phyloP scores from a whole-genome alignment of 139 green algal genomes.

The Chlorokybus atmophyticus region DNA sequence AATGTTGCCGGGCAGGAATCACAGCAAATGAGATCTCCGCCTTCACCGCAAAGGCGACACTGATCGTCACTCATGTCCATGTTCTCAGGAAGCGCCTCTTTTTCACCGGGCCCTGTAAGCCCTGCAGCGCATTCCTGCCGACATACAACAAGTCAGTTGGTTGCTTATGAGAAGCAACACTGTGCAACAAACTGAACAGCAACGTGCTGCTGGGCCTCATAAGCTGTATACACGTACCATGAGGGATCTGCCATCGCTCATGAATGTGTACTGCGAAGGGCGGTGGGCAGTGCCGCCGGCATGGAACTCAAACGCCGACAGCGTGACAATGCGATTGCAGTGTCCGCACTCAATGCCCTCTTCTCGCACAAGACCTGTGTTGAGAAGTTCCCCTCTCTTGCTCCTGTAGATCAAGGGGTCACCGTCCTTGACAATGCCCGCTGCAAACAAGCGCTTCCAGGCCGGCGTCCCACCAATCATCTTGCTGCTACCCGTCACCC shows the following conservation, averaged over 20 bases:
- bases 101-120: too few species aligned
- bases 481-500: too few species aligned
- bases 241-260: conserved; percentile 14
- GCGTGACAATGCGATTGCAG: conserved; percentile 8
- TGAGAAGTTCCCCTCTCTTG: not conserved
- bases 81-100: too few species aligned
- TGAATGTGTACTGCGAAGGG: conserved; percentile 20
- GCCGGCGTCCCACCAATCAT: too few species aligned
- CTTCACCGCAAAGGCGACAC: conserved; percentile 37
- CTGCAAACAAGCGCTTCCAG: too few species aligned
- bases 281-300: conserved; percentile 12
- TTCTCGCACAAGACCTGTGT: not conserved
- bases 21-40: conserved; percentile 40
- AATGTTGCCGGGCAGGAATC: conserved; percentile 36
- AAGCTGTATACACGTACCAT: too few species aligned
- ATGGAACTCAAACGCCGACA: conserved; percentile 23
- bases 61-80: conserved; percentile 32
- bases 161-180: too few species aligned
- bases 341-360: conserved; percentile 20
- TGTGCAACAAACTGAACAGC: too few species aligned
- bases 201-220: too few species aligned
- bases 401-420: conserved; percentile 11
- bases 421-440: conserved; percentile 14
- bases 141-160: too few species aligned
- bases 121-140: too few species aligned